Evolutionary conservation across 2,329 filamentous ascomycete genomes (phyloP).

Genomic region (Ophiognomonia clavigignenti-juglandacearum): DNA sequence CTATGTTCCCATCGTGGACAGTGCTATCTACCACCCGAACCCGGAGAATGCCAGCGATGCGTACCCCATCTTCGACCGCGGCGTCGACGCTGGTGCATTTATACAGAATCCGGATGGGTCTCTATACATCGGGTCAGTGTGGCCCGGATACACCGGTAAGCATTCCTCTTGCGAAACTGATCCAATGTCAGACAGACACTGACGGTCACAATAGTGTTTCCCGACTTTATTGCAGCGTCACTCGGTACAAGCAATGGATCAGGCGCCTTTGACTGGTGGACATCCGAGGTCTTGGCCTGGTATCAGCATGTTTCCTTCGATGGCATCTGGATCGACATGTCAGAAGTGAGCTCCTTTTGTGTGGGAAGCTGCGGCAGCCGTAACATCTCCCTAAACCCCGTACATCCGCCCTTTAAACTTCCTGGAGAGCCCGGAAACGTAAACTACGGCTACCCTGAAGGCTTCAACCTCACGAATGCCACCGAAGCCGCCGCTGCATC

Average conservation of each 20-base stretch:
- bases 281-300: slow-evolving; percentile 52
- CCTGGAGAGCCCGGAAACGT: slow-evolving; percentile 60
- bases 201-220: no score
- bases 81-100: slow-evolving; percentile 48
- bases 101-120: slow-evolving; percentile 55
- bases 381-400: slow-evolving; percentile 62
- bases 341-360: slow-evolving; percentile 60
- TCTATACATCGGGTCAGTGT: slow-evolving; percentile 59
- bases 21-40: slow-evolving; percentile 65
- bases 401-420: slow-evolving; percentile 60
- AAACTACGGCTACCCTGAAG: slow-evolving; percentile 61
- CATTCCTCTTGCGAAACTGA: no score
- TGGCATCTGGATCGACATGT: slow-evolving; percentile 56
- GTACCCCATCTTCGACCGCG: slow-evolving; percentile 58
- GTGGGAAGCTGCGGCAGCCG: slow-evolving; percentile 66
- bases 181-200: no score
- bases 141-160: slow-evolving; percentile 72
- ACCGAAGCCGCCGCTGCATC: slow-evolving; percentile 61
- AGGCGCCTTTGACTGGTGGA: slow-evolving; percentile 65
- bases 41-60: slow-evolving; percentile 62
- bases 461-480: slow-evolving; percentile 63
- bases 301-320: slow-evolving; percentile 47
- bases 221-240: slow-evolving; percentile 63
- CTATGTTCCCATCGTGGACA: slow-evolving; percentile 73
- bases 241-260: slow-evolving; percentile 45